phyloP scores from a whole-genome alignment of 2,329 filamentous ascomycete genomes.

The Phialophora tarda region DNA sequence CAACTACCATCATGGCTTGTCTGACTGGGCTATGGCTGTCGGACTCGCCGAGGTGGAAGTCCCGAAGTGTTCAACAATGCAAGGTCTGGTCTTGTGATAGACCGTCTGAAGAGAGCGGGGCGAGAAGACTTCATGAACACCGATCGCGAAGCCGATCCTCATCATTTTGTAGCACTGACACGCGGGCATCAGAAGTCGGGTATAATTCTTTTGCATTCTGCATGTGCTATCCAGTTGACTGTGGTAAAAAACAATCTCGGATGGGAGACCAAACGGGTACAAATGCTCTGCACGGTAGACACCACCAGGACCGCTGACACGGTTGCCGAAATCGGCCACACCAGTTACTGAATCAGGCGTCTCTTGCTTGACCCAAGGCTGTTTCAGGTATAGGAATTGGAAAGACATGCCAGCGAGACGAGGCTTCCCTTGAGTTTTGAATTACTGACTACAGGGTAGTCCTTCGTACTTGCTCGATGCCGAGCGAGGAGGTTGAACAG shows the following conservation, averaged over 20 bases:
- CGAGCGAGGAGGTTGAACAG: background rate
- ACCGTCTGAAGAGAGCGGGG: background rate
- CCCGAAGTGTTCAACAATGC: background rate
- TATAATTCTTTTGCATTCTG: conserved; percentile 1
- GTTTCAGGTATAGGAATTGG: background rate
- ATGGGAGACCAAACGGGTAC: background rate
- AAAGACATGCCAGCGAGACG: background rate
- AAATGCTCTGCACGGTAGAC: background rate
- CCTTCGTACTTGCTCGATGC: background rate
- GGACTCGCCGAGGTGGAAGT: background rate
- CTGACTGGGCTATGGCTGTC: background rate
- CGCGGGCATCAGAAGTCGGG: background rate
- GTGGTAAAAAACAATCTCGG: background rate
- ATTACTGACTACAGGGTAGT: background rate
- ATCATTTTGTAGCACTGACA: background rate
- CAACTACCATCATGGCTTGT: no score
- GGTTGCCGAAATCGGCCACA: background rate
- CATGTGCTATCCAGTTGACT: background rate
- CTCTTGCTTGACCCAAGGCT: background rate
- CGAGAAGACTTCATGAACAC: background rate
- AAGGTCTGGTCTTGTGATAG: background rate
- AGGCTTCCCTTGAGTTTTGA: background rate
- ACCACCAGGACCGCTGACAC: background rate
- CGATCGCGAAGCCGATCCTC: background rate
- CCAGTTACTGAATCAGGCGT: background rate